Base-by-base conservation (phyloP, 768 basidiomycete species). In the Kondoa malvinella region DNA sequence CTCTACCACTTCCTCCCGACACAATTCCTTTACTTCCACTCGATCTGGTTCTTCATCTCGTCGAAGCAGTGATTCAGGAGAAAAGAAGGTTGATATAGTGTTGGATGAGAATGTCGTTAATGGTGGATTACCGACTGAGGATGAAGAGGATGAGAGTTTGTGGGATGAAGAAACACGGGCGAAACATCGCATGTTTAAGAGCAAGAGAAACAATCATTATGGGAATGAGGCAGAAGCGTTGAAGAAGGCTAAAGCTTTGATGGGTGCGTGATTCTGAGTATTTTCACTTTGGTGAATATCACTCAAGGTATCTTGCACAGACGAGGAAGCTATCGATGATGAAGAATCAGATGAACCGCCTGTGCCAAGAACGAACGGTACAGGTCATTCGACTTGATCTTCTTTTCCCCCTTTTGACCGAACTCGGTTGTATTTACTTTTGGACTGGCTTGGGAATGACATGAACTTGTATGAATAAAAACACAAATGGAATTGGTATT, bases 11-110 rank as follows among this genome's bases (percentile, higher is more conserved):
- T 31, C 31, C 32, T 15, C 12, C 27, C 33, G 63, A 33, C 21
- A 65, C 40, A 57, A 50, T 61, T 57, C 67, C 17, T 67, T 64
- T 14, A 3, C 67, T 0, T 25, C 63, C n/a, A 16, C 16, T 25
- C 34, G 4, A 31, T n/a, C 32, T 16, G 32, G 27, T 29, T 65
- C 27, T 62, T 31, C 33, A 14, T 26, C 50, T 16, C 29, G 70
- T 2, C 31, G 70, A 15, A 63, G 66, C 50, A 40, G 34, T 14
- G 68, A 71, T n/a, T 67, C 67, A 50, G 68, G 69, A 34, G 72
- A 73, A 58, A 73, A 73, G 65, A 70, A 69, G 66, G 72, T 73
- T 50, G 62, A 70, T 21, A 64, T 73, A 34, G 71, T 70, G 34
- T 56, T 68, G 4, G 59, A 62, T 15, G 61, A 60, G 63, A 60